These are phyloP conservation scores for Neonectria magnoliae DNA, from an alignment of 2,329 filamentous ascomycete species.

Conservation along the genomic window DNA sequence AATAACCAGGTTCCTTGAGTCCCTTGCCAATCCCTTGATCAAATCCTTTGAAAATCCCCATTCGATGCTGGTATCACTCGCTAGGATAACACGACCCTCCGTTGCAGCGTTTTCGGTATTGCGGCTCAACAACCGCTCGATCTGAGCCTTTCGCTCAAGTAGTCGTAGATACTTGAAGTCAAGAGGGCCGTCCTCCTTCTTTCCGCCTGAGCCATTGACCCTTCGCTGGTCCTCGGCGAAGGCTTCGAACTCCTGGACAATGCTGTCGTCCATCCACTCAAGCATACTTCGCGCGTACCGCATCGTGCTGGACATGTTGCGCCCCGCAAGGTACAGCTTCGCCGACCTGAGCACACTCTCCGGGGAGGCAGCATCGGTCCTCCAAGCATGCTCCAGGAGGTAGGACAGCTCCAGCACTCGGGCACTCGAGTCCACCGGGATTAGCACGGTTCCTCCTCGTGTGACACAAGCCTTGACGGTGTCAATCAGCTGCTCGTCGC, in stretches of 20 bases:
- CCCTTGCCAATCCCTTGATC: constrained; percentile 76
- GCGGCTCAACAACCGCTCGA: constrained; percentile 73
- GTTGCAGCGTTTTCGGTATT: constrained; percentile 53
- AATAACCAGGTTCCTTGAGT: constrained; percentile 84
- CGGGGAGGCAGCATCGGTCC: constrained; percentile 66
- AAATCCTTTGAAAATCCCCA: constrained; percentile 95
- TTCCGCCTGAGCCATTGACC: constrained; percentile 58
- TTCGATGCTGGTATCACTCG: constrained; percentile 88
- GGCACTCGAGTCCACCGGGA: constrained; percentile 96
- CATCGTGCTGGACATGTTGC: constrained; percentile 88
- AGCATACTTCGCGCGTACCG: constrained; percentile 93
- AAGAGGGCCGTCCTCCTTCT: constrained; percentile 77
- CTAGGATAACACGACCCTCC: constrained; percentile 80
- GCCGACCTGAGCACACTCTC: constrained; percentile 63
- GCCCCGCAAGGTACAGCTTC: constrained; percentile 84
- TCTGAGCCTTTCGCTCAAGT: constrained; percentile 82
- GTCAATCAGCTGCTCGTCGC: constrained; percentile 86
- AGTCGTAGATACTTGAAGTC: constrained; percentile 88
- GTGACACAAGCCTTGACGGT: constrained; percentile 82
- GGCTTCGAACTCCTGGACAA: constrained; percentile 90
- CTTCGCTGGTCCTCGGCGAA: constrained; percentile 64
- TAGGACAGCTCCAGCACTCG: constrained; percentile 92
- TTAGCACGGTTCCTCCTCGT: constrained; percentile 88
- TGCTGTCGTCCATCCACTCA: constrained; percentile 98
- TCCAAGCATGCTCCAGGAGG: constrained; percentile 91